Evolutionary conservation across 345 rosid genomes (phyloP).

Genomic region (Citrus inodora): DNA sequence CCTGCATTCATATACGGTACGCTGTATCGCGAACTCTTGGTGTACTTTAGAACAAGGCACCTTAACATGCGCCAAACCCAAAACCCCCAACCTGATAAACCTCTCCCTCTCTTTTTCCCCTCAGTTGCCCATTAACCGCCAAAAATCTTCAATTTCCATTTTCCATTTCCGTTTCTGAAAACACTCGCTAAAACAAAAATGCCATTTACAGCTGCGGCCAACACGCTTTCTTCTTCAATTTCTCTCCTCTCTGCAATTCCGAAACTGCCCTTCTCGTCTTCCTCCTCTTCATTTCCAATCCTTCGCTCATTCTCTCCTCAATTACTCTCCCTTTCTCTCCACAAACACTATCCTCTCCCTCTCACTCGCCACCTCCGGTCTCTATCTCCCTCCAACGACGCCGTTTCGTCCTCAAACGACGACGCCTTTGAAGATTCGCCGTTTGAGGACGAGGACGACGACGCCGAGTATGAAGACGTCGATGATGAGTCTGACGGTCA

Average conservation of each 20-base stretch:
- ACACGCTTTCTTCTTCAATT: neutral
- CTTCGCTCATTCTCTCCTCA: constrained; percentile 14
- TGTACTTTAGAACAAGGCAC: too few relatives aligned
- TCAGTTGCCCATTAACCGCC: too few relatives aligned
- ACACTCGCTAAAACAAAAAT: too few relatives aligned
- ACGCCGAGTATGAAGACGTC: constrained; percentile 17
- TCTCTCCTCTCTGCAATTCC: neutral
- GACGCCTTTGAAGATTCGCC: constrained; percentile 21
- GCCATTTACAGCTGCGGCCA: too few relatives aligned
- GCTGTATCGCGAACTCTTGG: too few relatives aligned
- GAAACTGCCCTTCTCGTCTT: constrained; percentile 3
- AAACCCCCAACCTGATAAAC: too few relatives aligned
- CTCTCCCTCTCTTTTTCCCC: too few relatives aligned
- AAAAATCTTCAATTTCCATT: too few relatives aligned
- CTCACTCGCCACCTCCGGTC: constrained; percentile 13
- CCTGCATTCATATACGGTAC: too few relatives aligned
- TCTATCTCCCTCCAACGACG: constrained; percentile 14
- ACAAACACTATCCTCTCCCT: constrained; percentile 3
- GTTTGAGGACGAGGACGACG: neutral
- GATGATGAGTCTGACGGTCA: constrained; percentile 25
- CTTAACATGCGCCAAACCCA: too few relatives aligned
- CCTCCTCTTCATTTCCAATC: neutral
- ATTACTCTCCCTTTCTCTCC: constrained; percentile 25
- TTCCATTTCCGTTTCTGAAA: too few relatives aligned
- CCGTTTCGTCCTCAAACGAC: neutral